Evolutionary conservation across 495 filamentous ascomycete genomes (phyloP).

Genomic region (Ramalina peruviana): DNA sequence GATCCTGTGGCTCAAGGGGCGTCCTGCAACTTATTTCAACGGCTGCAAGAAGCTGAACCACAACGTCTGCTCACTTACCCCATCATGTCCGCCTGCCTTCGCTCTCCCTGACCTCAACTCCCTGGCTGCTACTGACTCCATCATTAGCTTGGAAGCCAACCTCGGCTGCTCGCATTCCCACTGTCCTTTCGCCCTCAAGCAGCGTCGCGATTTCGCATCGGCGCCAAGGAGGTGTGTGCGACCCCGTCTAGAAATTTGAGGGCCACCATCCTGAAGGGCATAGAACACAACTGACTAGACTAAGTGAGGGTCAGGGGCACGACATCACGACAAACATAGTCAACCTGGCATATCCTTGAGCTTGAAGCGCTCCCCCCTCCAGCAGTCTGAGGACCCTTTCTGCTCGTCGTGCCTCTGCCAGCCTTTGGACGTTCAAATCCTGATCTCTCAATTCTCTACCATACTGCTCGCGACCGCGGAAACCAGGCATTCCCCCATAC

Average conservation of each 20-base stretch:
- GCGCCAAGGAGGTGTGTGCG: slow-evolving; percentile 4
- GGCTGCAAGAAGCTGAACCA: not conserved
- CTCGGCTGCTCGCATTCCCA: not conserved
- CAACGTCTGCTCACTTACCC: not conserved
- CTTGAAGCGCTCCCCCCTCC: too few relatives aligned
- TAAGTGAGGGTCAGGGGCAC: too few relatives aligned
- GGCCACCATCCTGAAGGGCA: not conserved
- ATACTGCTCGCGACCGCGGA: too few relatives aligned
- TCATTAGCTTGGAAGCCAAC: not conserved
- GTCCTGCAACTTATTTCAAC: not conserved
- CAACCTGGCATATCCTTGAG: too few relatives aligned
- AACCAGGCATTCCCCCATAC: too few relatives aligned
- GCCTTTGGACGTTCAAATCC: too few relatives aligned
- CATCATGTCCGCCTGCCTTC: not conserved
- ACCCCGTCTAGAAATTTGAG: not conserved
- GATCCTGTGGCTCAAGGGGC: not conserved
- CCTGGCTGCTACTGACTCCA: not conserved
- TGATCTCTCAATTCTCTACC: too few relatives aligned
- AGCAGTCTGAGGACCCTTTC: too few relatives aligned
- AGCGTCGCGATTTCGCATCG: not conserved
- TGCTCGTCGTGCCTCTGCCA: too few relatives aligned
- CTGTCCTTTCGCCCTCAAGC: not conserved
- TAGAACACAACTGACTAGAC: too few relatives aligned
- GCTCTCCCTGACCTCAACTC: not conserved
- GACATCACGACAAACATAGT: too few relatives aligned